Evolutionary conservation across 345 rosid genomes (phyloP).

Genomic region (Dovyalis caffra): DNA sequence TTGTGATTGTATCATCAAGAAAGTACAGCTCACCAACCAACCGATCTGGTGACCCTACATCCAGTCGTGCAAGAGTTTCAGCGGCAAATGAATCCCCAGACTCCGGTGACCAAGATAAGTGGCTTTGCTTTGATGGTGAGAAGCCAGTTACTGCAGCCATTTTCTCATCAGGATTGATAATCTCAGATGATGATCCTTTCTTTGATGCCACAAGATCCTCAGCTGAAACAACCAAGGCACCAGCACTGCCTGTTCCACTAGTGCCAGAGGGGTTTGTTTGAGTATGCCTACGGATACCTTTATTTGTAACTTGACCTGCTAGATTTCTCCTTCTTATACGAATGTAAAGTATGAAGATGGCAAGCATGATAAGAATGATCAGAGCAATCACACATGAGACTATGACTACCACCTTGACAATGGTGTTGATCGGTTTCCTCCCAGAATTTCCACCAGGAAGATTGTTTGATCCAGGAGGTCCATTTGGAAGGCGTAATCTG

Average conservation of each 20-base stretch:
- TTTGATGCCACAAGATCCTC: conserved; percentile 74
- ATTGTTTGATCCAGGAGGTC: conserved; percentile 46
- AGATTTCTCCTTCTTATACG: conserved; percentile 54
- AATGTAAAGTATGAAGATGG: conserved; percentile 61
- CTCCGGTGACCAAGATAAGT: conserved; percentile 85
- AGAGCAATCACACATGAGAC: conserved; percentile 71
- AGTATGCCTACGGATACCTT: conserved; percentile 43
- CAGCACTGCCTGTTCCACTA: conserved; percentile 49
- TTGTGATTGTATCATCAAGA: conserved; percentile 79
- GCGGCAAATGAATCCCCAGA: conserved; percentile 89
- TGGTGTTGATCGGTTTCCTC: conserved; percentile 47
- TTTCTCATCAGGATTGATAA: conserved; percentile 80
- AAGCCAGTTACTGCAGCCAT: conserved; percentile 56
- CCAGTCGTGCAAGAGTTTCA: conserved; percentile 75
- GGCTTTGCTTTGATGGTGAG: conserved; percentile 88
- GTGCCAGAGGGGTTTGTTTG: conserved; percentile 50
- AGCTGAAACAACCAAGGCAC: conserved; percentile 72
- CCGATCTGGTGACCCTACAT: conserved; percentile 87
- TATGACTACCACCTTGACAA: conserved; percentile 68
- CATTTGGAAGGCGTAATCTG: conserved; percentile 51
- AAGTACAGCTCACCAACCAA: conserved; percentile 87
- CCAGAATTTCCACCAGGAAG: conserved; percentile 39
- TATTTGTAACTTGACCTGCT: conserved; percentile 44
- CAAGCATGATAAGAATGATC: conserved; percentile 69
- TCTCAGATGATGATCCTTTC: conserved; percentile 81